These are phyloP conservation scores for Kurtzmaniella quercitrusa DNA, from an alignment of 1,139 yeast genomes.

Conservation along the genomic window DNA sequence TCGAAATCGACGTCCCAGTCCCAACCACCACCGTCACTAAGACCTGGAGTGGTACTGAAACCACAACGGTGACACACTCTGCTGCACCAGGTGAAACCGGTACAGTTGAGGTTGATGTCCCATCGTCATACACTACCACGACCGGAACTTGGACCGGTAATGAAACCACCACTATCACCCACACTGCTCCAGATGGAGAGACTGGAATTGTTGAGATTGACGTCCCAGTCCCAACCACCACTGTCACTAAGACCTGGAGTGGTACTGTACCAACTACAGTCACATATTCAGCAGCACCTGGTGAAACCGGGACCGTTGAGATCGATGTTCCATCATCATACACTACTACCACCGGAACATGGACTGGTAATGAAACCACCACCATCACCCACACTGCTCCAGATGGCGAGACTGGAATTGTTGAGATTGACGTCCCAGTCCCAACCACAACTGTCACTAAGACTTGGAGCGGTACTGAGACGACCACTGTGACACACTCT, in stretches of 20 bases:
- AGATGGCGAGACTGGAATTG: constrained; percentile 3
- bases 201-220: constrained; percentile 7
- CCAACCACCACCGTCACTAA: constrained; percentile 12
- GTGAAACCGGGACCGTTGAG: constrained; percentile 15
- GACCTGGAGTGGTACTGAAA: constrained; percentile 11
- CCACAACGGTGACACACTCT: constrained; percentile 8
- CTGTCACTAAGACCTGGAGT: constrained; percentile 10
- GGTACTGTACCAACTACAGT: constrained; percentile 6
- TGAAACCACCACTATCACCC: constrained; percentile 1
- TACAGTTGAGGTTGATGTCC: constrained; percentile 11
- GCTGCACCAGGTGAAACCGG: constrained; percentile 9
- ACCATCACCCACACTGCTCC: constrained; percentile 4
- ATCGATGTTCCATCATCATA: constrained; percentile 10
- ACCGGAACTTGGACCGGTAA: constrained; percentile 4
- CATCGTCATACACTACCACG: constrained; percentile 6
- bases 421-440: constrained; percentile 11
- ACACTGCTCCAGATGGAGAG: neutral
- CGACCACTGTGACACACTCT: constrained; percentile 5
- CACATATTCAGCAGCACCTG: constrained; percentile 3
- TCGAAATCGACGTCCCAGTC: constrained; percentile 9
- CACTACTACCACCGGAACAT: too few relatives aligned
- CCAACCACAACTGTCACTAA: constrained; percentile 9
- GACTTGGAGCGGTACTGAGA: constrained; percentile 9
- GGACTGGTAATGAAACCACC: neutral
- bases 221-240: constrained; percentile 11